A percentile compares a stretch with the other conserved stretches of the same genome.
Evolutionary conservation across 306 rosid species (phyloP).

Genomic region (Gastrolobium bilobum): DNA sequence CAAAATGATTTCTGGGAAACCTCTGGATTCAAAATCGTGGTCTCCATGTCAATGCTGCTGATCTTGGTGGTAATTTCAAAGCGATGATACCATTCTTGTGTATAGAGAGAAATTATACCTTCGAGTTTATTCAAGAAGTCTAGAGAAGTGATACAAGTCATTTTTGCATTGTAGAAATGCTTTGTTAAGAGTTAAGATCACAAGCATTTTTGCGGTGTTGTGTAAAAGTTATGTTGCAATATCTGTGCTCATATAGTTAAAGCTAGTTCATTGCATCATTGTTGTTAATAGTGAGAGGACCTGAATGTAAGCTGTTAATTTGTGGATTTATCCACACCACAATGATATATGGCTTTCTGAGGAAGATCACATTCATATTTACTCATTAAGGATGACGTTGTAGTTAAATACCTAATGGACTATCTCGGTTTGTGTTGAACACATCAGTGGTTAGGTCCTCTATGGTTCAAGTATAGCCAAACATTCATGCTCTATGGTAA

Average conservation of each 20-base stretch:
- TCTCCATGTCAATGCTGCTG: constrained; percentile 74
- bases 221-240: constrained; percentile 5
- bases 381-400: too few species aligned
- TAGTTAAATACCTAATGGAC: too few species aligned
- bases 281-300: neutral
- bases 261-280: neutral
- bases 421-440: too few species aligned
- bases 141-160: constrained; percentile 48
- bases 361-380: too few species aligned
- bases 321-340: neutral
- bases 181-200: constrained; percentile 34
- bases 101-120: constrained; percentile 26
- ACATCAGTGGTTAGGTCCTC: too few species aligned
- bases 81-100: constrained; percentile 52
- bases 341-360: neutral
- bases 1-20: constrained; percentile 73
- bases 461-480: constrained; percentile 6
- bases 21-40: constrained; percentile 70
- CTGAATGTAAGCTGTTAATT: neutral
- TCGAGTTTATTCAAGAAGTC: constrained; percentile 28
- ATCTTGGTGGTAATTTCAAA: constrained; percentile 69
- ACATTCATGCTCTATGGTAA: neutral
- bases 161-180: constrained; percentile 51
- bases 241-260: neutral
- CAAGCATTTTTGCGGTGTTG: neutral